These are phyloP conservation scores for Fusarium cicatricum DNA, from an alignment of 2,329 filamentous ascomycete genomes.

Conservation along the genomic window DNA sequence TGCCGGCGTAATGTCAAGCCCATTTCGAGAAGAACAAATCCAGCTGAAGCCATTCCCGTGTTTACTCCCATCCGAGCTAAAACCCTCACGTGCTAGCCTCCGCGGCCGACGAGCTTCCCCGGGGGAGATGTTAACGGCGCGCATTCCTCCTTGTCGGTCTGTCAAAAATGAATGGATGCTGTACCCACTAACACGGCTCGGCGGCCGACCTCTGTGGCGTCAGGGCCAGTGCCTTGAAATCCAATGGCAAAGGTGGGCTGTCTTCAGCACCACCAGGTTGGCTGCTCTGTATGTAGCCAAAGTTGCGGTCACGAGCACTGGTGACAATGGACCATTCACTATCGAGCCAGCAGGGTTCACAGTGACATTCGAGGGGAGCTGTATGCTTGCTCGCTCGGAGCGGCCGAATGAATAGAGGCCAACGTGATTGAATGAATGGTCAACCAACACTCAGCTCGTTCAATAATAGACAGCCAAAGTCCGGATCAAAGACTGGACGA, in stretches of 20 bases:
- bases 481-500: background rate
- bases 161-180: too few relatives aligned
- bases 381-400: too few relatives aligned
- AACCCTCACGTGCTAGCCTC: constrained; percentile 3
- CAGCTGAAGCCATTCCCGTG: constrained; percentile 23
- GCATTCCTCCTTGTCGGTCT: too few relatives aligned
- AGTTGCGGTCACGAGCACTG: background rate
- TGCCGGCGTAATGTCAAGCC: background rate
- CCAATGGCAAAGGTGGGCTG: background rate
- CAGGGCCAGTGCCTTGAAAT: too few relatives aligned
- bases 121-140: too few relatives aligned
- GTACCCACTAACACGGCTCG: too few relatives aligned
- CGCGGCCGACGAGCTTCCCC: background rate
- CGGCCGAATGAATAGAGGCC: background rate
- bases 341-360: background rate
- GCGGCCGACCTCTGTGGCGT: too few relatives aligned
- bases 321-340: too few relatives aligned
- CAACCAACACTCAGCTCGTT: background rate
- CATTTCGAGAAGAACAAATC: too few relatives aligned
- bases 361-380: background rate
- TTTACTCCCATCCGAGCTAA: background rate
- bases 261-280: background rate
- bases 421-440: background rate
- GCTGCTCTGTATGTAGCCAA: too few relatives aligned
- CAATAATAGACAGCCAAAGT: background rate